These are phyloP conservation scores for Canavalia ensiformis DNA, from an alignment of 306 rosid genomes.

Conservation along the genomic window DNA sequence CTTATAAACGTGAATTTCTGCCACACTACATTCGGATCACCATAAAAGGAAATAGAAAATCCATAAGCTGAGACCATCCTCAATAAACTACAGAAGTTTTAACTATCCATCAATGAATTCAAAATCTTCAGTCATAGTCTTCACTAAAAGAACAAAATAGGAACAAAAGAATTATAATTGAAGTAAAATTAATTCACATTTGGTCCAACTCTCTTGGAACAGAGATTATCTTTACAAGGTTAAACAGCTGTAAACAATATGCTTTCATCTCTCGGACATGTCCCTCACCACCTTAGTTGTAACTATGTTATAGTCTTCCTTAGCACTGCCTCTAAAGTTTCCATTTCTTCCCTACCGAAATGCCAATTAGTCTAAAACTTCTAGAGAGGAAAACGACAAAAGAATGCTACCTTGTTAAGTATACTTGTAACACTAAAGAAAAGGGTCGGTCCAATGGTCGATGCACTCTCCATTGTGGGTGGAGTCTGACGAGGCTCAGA, in stretches of 20 bases:
- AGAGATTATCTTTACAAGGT: slow-evolving; percentile 49
- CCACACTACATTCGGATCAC: slow-evolving; percentile 11
- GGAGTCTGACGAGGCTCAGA: slow-evolving; percentile 34
- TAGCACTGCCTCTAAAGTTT: slow-evolving; percentile 48
- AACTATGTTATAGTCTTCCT: slow-evolving; percentile 56
- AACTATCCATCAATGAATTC: slow-evolving; percentile 40
- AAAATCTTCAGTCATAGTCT: slow-evolving; percentile 27
- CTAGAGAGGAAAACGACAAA: slow-evolving; percentile 46
- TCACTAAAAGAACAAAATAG: not conserved
- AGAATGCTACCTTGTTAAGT: slow-evolving; percentile 57
- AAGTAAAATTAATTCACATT: slow-evolving; percentile 49
- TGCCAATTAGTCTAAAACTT: slow-evolving; percentile 47
- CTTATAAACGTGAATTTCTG: slow-evolving; percentile 29
- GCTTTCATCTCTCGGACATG: slow-evolving; percentile 47
- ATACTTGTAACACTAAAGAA: slow-evolving; percentile 53
- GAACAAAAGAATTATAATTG: slow-evolving; percentile 12
- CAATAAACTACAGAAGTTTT: slow-evolving; percentile 4
- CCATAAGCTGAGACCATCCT: slow-evolving; percentile 36
- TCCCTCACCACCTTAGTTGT: slow-evolving; percentile 51
- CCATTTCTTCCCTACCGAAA: slow-evolving; percentile 48
- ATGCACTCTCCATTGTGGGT: slow-evolving; percentile 20
- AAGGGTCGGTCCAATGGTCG: slow-evolving; percentile 11
- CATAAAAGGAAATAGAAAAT: slow-evolving; percentile 26
- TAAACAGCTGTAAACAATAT: slow-evolving; percentile 55
- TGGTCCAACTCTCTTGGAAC: slow-evolving; percentile 44